Conservation (phyloP, 2,329 filamentous ascomycete genomes). For the Verticillium klebahnii region DNA sequence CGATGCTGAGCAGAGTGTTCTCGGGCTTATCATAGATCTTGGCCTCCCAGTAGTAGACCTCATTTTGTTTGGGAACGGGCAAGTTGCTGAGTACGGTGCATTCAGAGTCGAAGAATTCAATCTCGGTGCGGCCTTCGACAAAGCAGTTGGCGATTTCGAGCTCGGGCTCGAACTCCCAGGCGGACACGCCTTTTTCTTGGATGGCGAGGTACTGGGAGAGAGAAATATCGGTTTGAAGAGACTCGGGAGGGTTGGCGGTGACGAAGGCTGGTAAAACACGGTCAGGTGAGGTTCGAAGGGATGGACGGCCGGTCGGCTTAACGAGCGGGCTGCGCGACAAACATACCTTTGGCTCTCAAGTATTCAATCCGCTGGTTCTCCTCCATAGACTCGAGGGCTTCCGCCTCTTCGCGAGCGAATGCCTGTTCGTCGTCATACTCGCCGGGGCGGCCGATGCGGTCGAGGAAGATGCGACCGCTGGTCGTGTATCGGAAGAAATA, state of each 20-base stretch:
- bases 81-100: constrained; percentile 97
- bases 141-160: constrained; percentile 98
- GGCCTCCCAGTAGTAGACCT: constrained; percentile 99
- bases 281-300: neutral
- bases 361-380: constrained; percentile 89
- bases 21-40: constrained; percentile 99
- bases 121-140: constrained; percentile 91
- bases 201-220: constrained; percentile 96
- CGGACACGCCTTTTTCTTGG: constrained; percentile 98
- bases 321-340: neutral
- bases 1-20: constrained; percentile 78
- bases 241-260: constrained; percentile 91
- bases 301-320: neutral
- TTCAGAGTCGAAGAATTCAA: constrained; percentile 97
- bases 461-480: constrained; percentile 84
- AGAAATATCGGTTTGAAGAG: constrained; percentile 92
- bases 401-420: constrained; percentile 88
- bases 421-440: constrained; percentile 98
- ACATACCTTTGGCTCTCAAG: constrained; percentile 84
- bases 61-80: constrained; percentile 96
- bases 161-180: constrained; percentile 99
- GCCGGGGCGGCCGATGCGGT: constrained; percentile 86
- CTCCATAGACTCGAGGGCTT: constrained; percentile 93
- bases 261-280: constrained; percentile 68
- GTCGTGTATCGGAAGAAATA: constrained; percentile 93